These are phyloP conservation scores for Fusarium sp. DNA, from an alignment of 2,329 filamentous ascomycete species.

Conservation along the genomic window DNA sequence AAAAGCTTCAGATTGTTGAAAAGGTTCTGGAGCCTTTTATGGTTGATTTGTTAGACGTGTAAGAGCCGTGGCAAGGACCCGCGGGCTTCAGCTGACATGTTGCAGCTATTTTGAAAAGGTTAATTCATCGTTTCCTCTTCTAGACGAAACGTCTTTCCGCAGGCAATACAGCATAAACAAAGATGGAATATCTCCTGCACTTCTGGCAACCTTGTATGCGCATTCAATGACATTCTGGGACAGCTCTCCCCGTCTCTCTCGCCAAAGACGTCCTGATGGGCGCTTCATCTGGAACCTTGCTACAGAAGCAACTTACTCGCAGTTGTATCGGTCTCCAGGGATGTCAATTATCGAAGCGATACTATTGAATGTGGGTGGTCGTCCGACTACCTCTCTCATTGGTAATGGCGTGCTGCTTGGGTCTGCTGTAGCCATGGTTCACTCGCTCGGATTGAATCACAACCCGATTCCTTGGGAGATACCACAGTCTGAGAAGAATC, in stretches of 20 bases:
- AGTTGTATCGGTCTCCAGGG: slow-evolving; percentile 68
- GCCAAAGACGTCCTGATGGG: slow-evolving; percentile 65
- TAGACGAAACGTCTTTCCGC: slow-evolving; percentile 67
- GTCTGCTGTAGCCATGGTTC: slow-evolving; percentile 62
- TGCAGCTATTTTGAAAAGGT: slow-evolving; percentile 51
- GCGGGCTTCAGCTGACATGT: slow-evolving; percentile 7
- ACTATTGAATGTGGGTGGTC: slow-evolving; percentile 68
- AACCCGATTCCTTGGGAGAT: slow-evolving; percentile 65
- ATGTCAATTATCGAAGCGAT: slow-evolving; percentile 69
- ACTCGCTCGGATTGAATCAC: slow-evolving; percentile 66
- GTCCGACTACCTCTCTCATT: slow-evolving; percentile 70
- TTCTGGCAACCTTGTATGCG: slow-evolving; percentile 69
- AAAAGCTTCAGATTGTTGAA: slow-evolving; percentile 67
- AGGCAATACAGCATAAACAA: slow-evolving; percentile 58
- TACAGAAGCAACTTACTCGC: slow-evolving; percentile 68
- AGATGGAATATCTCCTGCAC: slow-evolving; percentile 64
- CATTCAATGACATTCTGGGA: slow-evolving; percentile 70
- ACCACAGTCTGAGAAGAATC: slow-evolving; percentile 60
- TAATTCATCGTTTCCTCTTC: slow-evolving; percentile 70
- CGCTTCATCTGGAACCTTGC: slow-evolving; percentile 73
- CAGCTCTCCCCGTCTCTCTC: slow-evolving; percentile 56
- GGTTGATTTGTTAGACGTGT: slow-evolving; percentile 62
- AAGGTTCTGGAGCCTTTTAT: slow-evolving; percentile 68
- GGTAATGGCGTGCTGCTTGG: slow-evolving; percentile 66
- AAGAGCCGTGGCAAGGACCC: slow-evolving; percentile 20